Evolutionary conservation across 2,329 filamentous ascomycete species (phyloP).

Genomic region (Emergomyces africanus): DNA sequence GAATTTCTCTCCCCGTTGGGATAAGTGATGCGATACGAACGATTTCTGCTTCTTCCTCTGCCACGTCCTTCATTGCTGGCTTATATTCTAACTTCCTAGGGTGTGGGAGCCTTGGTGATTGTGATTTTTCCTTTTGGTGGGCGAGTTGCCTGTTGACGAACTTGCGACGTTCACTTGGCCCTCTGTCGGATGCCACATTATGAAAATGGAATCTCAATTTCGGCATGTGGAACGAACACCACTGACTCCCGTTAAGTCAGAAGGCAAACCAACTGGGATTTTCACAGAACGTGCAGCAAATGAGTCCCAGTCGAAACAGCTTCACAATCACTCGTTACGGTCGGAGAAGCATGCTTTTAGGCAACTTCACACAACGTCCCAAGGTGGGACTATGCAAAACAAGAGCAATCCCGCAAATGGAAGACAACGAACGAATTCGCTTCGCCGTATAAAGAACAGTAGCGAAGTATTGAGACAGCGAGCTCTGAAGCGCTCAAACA

Average conservation of each 20-base stretch:
- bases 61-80: not conserved
- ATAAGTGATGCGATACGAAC: constrained; percentile 4
- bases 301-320: not conserved
- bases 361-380: constrained; percentile 28
- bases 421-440: constrained; percentile 22
- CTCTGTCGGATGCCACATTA: not conserved
- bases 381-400: constrained; percentile 20
- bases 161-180: not conserved
- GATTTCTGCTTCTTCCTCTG: not conserved
- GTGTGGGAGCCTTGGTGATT: not conserved
- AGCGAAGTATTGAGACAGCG: constrained; percentile 36
- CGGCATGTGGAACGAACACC: not conserved
- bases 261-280: not conserved
- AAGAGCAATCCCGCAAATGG: constrained; percentile 20
- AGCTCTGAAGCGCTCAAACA: constrained; percentile 33
- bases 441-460: constrained; percentile 37
- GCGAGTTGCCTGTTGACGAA: not conserved
- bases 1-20: not conserved
- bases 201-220: constrained; percentile 1
- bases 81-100: not conserved
- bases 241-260: not conserved
- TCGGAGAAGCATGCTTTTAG: constrained; percentile 18
- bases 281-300: not conserved
- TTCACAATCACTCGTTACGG: constrained; percentile 8
- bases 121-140: not conserved